These are phyloP conservation scores for Otatea glauca DNA, from an alignment of 176 grass and related monocot genomes.

Conservation along the genomic window DNA sequence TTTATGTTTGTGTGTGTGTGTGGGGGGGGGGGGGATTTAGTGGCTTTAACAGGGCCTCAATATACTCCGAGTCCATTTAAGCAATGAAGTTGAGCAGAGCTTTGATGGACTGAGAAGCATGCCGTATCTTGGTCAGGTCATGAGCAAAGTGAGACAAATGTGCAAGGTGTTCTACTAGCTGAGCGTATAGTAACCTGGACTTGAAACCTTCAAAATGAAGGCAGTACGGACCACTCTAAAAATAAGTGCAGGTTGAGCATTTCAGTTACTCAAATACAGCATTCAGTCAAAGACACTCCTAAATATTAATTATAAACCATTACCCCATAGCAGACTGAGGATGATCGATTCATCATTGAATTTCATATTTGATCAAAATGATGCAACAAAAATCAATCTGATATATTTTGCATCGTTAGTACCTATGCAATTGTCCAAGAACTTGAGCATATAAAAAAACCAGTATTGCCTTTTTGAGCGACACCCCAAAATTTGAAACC, in stretches of 20 bases:
- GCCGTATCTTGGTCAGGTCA: neutral
- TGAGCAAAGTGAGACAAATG: neutral
- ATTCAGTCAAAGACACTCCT: neutral
- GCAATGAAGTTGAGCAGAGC: no score
- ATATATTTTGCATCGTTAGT: neutral
- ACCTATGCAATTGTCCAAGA: neutral
- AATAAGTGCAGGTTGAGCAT: neutral
- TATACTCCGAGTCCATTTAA: no score
- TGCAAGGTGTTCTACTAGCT: neutral
- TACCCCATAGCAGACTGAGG: neutral
- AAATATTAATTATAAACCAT: neutral
- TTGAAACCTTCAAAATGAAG: constrained; percentile 1
- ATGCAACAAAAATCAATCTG: neutral
- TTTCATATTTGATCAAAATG: constrained; percentile 22
- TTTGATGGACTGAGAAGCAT: no score
- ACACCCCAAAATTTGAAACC: neutral
- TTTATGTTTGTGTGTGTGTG: no score
- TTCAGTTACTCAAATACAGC: neutral
- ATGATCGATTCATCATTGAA: constrained; percentile 2
- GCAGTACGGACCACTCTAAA: constrained; percentile 6
- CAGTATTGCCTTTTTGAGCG: neutral
- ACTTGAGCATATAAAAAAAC: neutral
- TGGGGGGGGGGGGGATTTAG: no score
- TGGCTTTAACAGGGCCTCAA: no score
- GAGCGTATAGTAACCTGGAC: neutral